Evolutionary conservation across 2,329 filamentous ascomycete genomes (phyloP), one percentile per base, ranked within the genome.

Genomic region (Cryphonectria radicalis): DNA sequence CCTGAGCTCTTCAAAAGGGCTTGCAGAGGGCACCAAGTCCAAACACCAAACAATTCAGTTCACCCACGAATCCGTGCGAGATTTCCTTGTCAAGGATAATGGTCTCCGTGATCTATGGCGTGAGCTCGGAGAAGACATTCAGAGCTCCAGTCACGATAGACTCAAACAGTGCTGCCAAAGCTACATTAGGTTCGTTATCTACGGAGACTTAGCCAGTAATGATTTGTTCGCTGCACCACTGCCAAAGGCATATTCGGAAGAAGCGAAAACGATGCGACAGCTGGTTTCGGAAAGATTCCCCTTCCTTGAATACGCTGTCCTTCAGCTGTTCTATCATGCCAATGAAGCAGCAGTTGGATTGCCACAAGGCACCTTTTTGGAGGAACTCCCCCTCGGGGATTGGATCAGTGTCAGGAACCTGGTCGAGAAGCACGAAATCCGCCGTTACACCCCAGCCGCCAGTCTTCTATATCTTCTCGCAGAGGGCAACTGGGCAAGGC

Each of bases 1-100:
- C 0, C 75, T 82, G 0, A 79, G 76, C 59, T 82, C 77, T 0
- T 88, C 86, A 0, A 87, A 86, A 74, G 86, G 86, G 0, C 78
- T 88, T 11, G 82, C 80, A 0, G 84, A 87, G 64, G 72, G 81
- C 0, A 82, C 80, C 0, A 80, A 76, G 22, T 74, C 74, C 0
- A 73, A 77, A 13, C 3, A 28, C 0, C 72, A 74, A 0, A 81
- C 73, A 46, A 35, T 72, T 35, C 63, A 68, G 70, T 66, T 67
- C 63, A 53, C 68, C 53, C 32, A 66, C 53, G 40, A 55, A 5
- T 7, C 71, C 22, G 4, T 71, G 32, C 6, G 65, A 37, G 75
- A 76, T 25, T 77, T 74, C 4, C 37, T 69, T 14, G 13, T 57
- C 25, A 75, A 75, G 46, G 72, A 73, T 11, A 35, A 69, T 50